These are phyloP conservation scores for Podospora didyma DNA, from an alignment of 495 filamentous ascomycete species.

Conservation along the genomic window DNA sequence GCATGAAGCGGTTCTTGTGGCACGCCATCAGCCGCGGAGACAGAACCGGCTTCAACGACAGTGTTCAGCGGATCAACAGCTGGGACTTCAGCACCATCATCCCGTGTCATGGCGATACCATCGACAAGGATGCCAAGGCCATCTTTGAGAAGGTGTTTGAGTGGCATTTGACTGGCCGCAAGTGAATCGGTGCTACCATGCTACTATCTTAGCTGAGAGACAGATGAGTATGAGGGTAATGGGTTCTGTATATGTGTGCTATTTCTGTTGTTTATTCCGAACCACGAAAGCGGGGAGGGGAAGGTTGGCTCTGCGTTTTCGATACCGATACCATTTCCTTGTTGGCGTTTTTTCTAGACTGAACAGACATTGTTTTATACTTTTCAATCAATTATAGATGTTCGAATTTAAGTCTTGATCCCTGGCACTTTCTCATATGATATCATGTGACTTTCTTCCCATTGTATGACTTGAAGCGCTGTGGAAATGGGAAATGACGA, in stretches of 20 bases:
- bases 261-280: not conserved
- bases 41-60: conserved; percentile 63
- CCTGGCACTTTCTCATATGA: no score
- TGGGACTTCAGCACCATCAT: conserved; percentile 91
- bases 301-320: no score
- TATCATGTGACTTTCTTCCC: no score
- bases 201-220: not conserved
- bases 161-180: conserved; percentile 69
- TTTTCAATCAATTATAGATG: no score
- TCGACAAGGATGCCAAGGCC: conserved; percentile 70
- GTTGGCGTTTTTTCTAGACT: no score
- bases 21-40: conserved; percentile 63
- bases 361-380: no score
- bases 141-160: conserved; percentile 78
- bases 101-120: conserved; percentile 90
- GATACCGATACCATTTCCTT: no score
- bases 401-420: no score
- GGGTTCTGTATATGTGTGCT: not conserved
- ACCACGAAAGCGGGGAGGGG: not conserved
- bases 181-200: conserved; percentile 9
- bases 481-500: no score
- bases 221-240: not conserved
- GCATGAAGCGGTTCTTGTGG: conserved; percentile 81
- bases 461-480: no score
- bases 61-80: conserved; percentile 58